phyloP scores from a whole-genome alignment of 2,329 filamentous ascomycete species.

The Metarhizium guizhouense region DNA sequence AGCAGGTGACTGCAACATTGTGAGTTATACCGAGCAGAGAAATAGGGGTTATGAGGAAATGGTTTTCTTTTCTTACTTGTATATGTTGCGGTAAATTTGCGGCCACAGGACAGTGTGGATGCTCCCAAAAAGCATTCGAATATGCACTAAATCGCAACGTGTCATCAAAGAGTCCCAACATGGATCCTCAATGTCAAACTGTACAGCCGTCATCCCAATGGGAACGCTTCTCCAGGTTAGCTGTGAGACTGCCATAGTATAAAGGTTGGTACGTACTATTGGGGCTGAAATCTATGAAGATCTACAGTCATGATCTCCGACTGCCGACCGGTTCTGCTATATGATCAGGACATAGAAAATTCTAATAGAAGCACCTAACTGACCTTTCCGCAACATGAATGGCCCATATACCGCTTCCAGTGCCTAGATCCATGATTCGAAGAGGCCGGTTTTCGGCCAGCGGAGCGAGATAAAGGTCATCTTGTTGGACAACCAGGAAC shows the following conservation, averaged over 20 bases:
- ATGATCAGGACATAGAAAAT: background rate
- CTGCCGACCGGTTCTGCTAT: background rate
- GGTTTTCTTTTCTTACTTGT: slow-evolving; percentile 40
- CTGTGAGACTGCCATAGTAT: background rate
- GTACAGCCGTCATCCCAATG: slow-evolving; percentile 42
- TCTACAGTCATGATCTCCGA: slow-evolving; percentile 28
- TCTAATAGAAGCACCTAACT: background rate
- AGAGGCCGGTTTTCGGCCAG: slow-evolving; percentile 12
- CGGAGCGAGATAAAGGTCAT: slow-evolving; percentile 16
- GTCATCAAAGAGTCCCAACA: slow-evolving; percentile 42
- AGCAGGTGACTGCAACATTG: slow-evolving; percentile 54
- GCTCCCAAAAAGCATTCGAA: slow-evolving; percentile 71
- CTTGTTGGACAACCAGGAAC: slow-evolving; percentile 54
- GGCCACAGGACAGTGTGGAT: slow-evolving; percentile 61
- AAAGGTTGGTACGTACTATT: slow-evolving; percentile 18
- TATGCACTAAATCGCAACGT: slow-evolving; percentile 73
- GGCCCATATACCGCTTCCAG: slow-evolving; percentile 86
- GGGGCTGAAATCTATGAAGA: slow-evolving; percentile 30
- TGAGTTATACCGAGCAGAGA: background rate
- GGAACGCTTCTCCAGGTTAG: slow-evolving; percentile 51
- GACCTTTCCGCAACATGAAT: slow-evolving; percentile 70
- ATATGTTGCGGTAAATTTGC: slow-evolving; percentile 61
- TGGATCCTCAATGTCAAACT: slow-evolving; percentile 67
- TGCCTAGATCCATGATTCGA: slow-evolving; percentile 60
- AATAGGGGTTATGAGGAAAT: background rate